These are phyloP conservation scores for Penstemon eatonii DNA, from an alignment of 257 asterid genomes.

Conservation along the genomic window DNA sequence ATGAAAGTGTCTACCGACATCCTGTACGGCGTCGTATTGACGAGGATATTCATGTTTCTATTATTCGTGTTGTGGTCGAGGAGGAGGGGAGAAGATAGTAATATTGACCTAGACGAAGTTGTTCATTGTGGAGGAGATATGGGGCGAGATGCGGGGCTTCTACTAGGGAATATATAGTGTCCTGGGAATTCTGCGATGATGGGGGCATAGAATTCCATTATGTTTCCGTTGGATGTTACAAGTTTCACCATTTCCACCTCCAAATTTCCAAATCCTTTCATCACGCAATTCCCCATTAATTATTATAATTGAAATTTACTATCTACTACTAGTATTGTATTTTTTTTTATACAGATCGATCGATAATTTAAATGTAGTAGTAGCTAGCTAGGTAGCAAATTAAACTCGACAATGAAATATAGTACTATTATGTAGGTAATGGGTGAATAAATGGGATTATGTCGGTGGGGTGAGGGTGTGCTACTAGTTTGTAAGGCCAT, in stretches of 20 bases:
- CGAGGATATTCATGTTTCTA: background rate
- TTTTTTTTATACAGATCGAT: no score
- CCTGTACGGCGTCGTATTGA: conserved; percentile 31
- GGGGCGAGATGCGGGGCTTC: conserved; percentile 37
- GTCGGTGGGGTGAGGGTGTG: no score
- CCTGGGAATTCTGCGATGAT: conserved; percentile 56
- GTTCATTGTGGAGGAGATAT: conserved; percentile 38
- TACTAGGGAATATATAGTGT: conserved; percentile 39
- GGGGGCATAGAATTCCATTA: conserved; percentile 61
- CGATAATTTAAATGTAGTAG: no score
- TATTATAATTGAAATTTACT: background rate
- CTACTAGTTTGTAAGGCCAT: no score
- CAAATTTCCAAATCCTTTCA: conserved; percentile 29
- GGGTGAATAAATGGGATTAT: no score
- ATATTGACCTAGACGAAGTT: conserved; percentile 39
- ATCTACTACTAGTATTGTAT: no score
- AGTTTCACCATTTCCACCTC: conserved; percentile 37
- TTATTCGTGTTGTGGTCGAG: background rate
- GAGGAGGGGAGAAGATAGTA: conserved; percentile 49
- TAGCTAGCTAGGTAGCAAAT: no score
- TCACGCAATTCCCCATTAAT: conserved; percentile 45
- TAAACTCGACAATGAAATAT: no score
- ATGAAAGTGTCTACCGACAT: conserved; percentile 38
- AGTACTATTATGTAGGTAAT: no score
- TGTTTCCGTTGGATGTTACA: conserved; percentile 46